Evolutionary conservation across 78 protist species (phyloP).

Genomic region (Chrysochromulina tobinii): DNA sequence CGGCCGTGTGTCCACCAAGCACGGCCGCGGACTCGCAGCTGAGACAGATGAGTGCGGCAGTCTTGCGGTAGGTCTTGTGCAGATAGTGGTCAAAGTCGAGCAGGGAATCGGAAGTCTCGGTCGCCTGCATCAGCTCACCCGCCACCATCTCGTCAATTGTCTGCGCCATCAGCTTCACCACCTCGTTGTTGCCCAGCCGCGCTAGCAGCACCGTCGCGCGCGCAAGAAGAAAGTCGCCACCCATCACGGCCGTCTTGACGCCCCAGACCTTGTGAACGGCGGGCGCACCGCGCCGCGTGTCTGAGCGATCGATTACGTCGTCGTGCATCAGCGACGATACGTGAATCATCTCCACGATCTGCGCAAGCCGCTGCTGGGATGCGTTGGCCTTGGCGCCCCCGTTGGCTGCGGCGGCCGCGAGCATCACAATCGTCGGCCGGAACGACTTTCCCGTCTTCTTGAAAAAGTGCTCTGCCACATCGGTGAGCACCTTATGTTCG

Average conservation of each 20-base stretch:
- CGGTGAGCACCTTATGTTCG: background rate
- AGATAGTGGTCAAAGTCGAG: slow-evolving; percentile 66
- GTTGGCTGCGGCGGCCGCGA: background rate
- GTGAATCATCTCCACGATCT: slow-evolving; percentile 90
- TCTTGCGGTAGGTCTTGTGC: slow-evolving; percentile 85
- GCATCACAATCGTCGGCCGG: slow-evolving; percentile 39
- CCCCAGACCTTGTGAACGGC: slow-evolving; percentile 52
- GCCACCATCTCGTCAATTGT: slow-evolving; percentile 75
- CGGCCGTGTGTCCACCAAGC: background rate
- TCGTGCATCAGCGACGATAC: slow-evolving; percentile 90
- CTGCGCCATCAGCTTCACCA: slow-evolving; percentile 51
- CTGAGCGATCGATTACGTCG: slow-evolving; percentile 82
- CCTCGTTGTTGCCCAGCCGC: slow-evolving; percentile 7
- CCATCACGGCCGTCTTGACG: slow-evolving; percentile 60
- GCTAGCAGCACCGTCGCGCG: slow-evolving; percentile 41
- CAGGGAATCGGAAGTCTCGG: background rate
- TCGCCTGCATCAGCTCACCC: slow-evolving; percentile 87
- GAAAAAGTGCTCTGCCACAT: background rate
- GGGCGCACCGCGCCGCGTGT: slow-evolving; percentile 52
- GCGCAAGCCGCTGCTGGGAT: slow-evolving; percentile 14
- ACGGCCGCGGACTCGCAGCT: slow-evolving; percentile 61
- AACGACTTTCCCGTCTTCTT: slow-evolving; percentile 18
- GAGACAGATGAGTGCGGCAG: slow-evolving; percentile 78
- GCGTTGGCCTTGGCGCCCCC: background rate
- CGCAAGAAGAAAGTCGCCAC: slow-evolving; percentile 81